Conservation (phyloP, 495 filamentous ascomycete genomes). For the Aspergillus asperescens region DNA sequence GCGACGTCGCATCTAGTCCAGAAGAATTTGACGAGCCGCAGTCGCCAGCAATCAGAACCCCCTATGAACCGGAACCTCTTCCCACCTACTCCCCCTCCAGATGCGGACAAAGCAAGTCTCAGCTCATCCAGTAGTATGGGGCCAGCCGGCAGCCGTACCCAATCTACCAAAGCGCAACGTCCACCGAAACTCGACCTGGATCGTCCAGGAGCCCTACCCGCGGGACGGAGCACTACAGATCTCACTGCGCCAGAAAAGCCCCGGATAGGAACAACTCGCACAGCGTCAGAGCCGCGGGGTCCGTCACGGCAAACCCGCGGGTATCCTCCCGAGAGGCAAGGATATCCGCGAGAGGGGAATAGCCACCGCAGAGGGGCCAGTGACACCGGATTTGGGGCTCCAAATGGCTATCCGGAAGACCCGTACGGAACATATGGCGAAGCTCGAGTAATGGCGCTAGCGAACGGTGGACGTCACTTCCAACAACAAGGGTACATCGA, state of each 20-base stretch:
- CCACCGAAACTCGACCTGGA: constrained; percentile 41
- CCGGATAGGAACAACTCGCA: constrained; percentile 48
- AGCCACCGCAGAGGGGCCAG: constrained; percentile 32
- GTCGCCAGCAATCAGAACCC: constrained; percentile 80
- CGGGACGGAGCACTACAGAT: constrained; percentile 21
- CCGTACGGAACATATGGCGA: constrained; percentile 63
- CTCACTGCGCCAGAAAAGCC: constrained; percentile 30
- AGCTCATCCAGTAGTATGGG: constrained; percentile 20
- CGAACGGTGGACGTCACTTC: constrained; percentile 31
- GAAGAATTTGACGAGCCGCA: constrained; percentile 65
- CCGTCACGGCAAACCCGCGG: constrained; percentile 17
- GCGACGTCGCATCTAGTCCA: constrained; percentile 88
- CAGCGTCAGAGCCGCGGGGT: constrained; percentile 51
- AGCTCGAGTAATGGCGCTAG: constrained; percentile 18
- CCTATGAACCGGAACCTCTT: constrained; percentile 83
- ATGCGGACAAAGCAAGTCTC: constrained; percentile 53
- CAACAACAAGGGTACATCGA: constrained; percentile 60
- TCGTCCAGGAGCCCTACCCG: constrained; percentile 27
- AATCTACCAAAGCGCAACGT: constrained; percentile 31
- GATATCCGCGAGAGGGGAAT: constrained; percentile 17
- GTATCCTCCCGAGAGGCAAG: not conserved
- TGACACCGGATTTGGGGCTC: constrained; percentile 23
- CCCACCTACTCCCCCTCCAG: constrained; percentile 92
- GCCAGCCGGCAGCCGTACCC: constrained; percentile 20
- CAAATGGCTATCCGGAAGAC: constrained; percentile 58